Evolutionary conservation across 805 yeast genomes (phyloP).

Genomic region (Yamadazyma insecticola): DNA sequence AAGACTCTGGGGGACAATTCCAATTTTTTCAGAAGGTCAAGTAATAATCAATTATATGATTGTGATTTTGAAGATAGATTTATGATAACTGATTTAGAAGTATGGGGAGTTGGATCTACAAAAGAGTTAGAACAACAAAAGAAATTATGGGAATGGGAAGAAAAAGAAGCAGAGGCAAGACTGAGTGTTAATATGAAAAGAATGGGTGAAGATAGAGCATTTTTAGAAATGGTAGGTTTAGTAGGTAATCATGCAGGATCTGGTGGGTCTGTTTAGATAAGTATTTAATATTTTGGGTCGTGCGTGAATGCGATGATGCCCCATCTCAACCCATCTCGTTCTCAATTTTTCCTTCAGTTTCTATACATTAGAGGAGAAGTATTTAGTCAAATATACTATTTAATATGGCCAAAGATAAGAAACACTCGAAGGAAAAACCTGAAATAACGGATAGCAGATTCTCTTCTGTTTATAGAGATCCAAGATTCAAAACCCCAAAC

Average conservation of each 20-base stretch:
- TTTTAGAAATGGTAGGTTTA: slow-evolving; percentile 77
- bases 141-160: slow-evolving; percentile 88
- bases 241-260: slow-evolving; percentile 39
- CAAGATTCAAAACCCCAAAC: slow-evolving; percentile 76
- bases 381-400: too few species aligned
- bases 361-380: too few species aligned
- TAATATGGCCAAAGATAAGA: slow-evolving; percentile 9
- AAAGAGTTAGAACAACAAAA: slow-evolving; percentile 74
- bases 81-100: slow-evolving; percentile 71
- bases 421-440: slow-evolving; percentile 15
- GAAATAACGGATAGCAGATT: slow-evolving; percentile 71
- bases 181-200: slow-evolving; percentile 62
- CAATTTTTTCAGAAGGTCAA: slow-evolving; percentile 23
- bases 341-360: too few species aligned
- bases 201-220: slow-evolving; percentile 77
- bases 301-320: too few species aligned
- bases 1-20: slow-evolving; percentile 26
- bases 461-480: slow-evolving; percentile 75
- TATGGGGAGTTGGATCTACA: slow-evolving; percentile 86
- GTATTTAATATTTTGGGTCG: too few species aligned
- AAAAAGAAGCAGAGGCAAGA: slow-evolving; percentile 75
- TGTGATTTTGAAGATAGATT: slow-evolving; percentile 63
- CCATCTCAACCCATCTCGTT: too few species aligned
- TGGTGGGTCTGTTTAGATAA: slow-evolving; percentile 45
- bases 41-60: slow-evolving; percentile 10